Evolutionary conservation across 2,329 filamentous ascomycete species (phyloP).

Genomic region (Botrytis fragariae): DNA sequence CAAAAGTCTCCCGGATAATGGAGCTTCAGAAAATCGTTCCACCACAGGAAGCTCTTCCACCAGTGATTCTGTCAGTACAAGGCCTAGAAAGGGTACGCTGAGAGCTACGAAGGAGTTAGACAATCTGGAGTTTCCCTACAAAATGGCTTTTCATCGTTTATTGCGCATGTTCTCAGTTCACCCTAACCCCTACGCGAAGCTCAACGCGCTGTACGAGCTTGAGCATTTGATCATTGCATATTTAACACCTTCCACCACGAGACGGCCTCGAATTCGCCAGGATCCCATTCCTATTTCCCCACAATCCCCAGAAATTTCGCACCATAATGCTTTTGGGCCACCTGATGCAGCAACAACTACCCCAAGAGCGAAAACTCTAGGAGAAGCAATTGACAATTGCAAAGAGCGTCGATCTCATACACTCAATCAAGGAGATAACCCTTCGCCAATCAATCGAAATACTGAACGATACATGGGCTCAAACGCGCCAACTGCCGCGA

Average conservation of each 20-base stretch:
- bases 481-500: constrained; percentile 39
- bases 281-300: constrained; percentile 32
- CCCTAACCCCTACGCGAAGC: constrained; percentile 81
- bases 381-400: constrained; percentile 67
- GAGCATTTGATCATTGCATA: constrained; percentile 79
- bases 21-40: constrained; percentile 29
- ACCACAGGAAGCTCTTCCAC: constrained; percentile 34
- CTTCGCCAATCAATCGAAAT: constrained; percentile 65
- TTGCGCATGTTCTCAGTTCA: constrained; percentile 85
- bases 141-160: constrained; percentile 73
- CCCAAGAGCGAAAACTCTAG: constrained; percentile 50
- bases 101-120: constrained; percentile 33
- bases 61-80: constrained; percentile 27
- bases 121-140: constrained; percentile 69
- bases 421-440: constrained; percentile 49
- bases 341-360: constrained; percentile 29
- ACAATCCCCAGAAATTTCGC: constrained; percentile 57
- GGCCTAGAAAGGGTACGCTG: constrained; percentile 26
- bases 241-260: constrained; percentile 53
- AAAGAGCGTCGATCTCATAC: constrained; percentile 65
- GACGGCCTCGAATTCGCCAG: constrained; percentile 33
- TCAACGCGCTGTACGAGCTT: constrained; percentile 79
- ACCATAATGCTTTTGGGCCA: constrained; percentile 35
- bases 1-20: constrained; percentile 29
- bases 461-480: constrained; percentile 73